These are phyloP conservation scores for Solanum sparsipilum DNA, from an alignment of 257 asterid genomes.

Conservation along the genomic window DNA sequence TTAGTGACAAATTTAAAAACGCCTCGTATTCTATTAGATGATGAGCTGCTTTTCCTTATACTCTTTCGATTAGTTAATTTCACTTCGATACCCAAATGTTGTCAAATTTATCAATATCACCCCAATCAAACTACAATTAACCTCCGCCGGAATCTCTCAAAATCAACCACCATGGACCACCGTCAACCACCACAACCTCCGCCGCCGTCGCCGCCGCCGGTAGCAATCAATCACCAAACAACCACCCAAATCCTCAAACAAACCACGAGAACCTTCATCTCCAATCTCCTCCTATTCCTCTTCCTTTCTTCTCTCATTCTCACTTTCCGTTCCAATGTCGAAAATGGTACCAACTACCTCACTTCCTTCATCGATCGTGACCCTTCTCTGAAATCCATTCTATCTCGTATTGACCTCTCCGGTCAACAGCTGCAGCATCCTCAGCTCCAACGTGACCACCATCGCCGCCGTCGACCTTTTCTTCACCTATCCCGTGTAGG, in stretches of 20 bases:
- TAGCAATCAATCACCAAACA: slow-evolving; percentile 27
- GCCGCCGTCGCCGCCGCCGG: background rate
- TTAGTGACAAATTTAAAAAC: background rate
- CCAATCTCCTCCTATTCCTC: slow-evolving; percentile 48
- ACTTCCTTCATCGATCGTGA: slow-evolving; percentile 61
- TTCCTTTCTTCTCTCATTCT: slow-evolving; percentile 46
- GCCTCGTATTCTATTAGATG: background rate
- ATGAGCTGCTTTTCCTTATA: background rate
- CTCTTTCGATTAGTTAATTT: background rate
- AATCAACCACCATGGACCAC: slow-evolving; percentile 17
- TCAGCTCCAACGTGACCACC: slow-evolving; percentile 14
- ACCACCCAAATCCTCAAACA: slow-evolving; percentile 57
- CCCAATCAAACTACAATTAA: background rate
- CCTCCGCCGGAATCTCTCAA: background rate
- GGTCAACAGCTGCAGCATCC: slow-evolving; percentile 8
- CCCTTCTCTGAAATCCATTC: slow-evolving; percentile 63
- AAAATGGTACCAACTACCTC: slow-evolving; percentile 60
- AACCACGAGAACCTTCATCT: slow-evolving; percentile 31
- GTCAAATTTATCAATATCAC: background rate
- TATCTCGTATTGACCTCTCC: slow-evolving; percentile 58
- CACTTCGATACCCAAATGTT: background rate
- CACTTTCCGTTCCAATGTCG: slow-evolving; percentile 64
- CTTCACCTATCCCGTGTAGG: slow-evolving; percentile 88
- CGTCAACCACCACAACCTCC: slow-evolving; percentile 7
- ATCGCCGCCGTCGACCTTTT: slow-evolving; percentile 67